These are phyloP conservation scores for Diophrys appendiculata DNA, from an alignment of 73 alveolate genomes.

Conservation along the genomic window DNA sequence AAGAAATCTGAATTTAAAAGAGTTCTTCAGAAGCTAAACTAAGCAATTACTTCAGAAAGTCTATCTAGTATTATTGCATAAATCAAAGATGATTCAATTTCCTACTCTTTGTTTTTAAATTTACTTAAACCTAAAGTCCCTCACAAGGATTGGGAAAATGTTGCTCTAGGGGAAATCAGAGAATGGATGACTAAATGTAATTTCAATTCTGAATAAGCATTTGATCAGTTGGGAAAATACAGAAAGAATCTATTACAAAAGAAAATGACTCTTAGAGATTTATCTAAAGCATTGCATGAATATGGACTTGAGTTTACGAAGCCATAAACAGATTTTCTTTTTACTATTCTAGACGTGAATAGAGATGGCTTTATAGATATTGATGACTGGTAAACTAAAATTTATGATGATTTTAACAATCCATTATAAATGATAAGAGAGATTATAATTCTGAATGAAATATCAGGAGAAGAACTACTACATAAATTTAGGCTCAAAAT, in stretches of 20 bases:
- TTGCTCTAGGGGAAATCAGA: constrained; percentile 36
- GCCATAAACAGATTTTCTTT: constrained; percentile 53
- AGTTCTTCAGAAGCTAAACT: no score
- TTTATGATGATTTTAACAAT: constrained; percentile 52
- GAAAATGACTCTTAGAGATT: constrained; percentile 34
- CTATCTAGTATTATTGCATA: no score
- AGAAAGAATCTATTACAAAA: constrained; percentile 24
- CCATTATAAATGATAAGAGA: constrained; percentile 63
- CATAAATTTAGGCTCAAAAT: constrained; percentile 37
- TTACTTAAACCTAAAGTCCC: not conserved
- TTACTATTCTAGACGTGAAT: constrained; percentile 35
- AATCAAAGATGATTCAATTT: no score
- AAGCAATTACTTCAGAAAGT: no score
- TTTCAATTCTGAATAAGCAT: constrained; percentile 50
- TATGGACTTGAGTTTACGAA: constrained; percentile 43
- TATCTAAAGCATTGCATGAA: constrained; percentile 23
- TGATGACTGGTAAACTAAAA: constrained; percentile 61
- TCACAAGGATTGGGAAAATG: not conserved
- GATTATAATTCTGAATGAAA: constrained; percentile 14
- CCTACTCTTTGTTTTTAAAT: not conserved
- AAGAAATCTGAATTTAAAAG: no score
- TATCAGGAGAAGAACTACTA: constrained; percentile 56
- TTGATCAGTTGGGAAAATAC: constrained; percentile 24
- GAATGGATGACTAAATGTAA: constrained; percentile 64
- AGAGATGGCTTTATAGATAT: constrained; percentile 56